These are phyloP conservation scores for Debaryomycetaceae sp. DNA, from an alignment of 1,139 yeast genomes.

Conservation along the genomic window DNA sequence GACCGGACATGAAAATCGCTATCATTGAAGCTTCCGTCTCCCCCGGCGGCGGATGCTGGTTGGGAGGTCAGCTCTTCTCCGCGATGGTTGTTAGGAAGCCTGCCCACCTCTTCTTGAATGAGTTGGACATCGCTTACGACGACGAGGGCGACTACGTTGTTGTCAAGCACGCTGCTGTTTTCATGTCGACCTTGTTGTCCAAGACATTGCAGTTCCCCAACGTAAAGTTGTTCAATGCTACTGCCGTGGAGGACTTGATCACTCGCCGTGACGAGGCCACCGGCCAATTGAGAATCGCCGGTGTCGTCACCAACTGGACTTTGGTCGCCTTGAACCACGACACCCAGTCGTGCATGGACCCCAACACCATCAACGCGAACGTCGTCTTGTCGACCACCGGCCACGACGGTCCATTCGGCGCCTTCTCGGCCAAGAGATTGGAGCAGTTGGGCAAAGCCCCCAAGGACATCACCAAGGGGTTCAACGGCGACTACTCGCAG, in stretches of 20 bases:
- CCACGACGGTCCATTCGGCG: conserved; percentile 80
- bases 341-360: conserved; percentile 76
- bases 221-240: conserved; percentile 69
- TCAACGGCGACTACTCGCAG: conserved; percentile 6
- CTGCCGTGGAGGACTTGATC: conserved; percentile 72
- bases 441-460: conserved; percentile 21
- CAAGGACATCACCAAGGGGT: conserved; percentile 11
- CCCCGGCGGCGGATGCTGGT: conserved; percentile 77
- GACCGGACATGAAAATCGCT: conserved; percentile 71
- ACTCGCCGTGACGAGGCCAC: conserved; percentile 49
- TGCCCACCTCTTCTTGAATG: conserved; percentile 57
- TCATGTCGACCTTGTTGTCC: conserved; percentile 62
- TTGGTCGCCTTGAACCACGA: conserved; percentile 68
- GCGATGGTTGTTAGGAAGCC: conserved; percentile 79
- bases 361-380: conserved; percentile 67
- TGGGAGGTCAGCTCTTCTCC: conserved; percentile 70
- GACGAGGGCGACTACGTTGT: conserved; percentile 78
- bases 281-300: conserved; percentile 58
- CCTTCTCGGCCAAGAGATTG: conserved; percentile 53
- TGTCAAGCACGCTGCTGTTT: conserved; percentile 71
- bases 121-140: conserved; percentile 55
- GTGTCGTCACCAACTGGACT: conserved; percentile 81
- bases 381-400: conserved; percentile 67
- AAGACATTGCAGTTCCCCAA: conserved; percentile 65
- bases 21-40: conserved; percentile 66